These are phyloP conservation scores for Quercus bicolor DNA, from an alignment of 306 rosid species.

Conservation along the genomic window DNA sequence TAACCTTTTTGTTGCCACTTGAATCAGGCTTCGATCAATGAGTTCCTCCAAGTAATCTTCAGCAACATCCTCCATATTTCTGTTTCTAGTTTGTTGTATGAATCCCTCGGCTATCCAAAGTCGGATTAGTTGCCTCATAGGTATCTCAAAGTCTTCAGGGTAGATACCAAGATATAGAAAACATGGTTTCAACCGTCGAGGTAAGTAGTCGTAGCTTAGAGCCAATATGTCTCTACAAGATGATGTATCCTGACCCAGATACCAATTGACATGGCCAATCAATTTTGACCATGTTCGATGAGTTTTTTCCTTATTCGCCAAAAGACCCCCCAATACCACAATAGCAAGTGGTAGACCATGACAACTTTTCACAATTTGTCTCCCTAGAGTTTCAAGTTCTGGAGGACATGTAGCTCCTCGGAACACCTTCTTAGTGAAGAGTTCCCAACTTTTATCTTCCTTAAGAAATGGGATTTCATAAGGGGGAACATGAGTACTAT, in stretches of 20 bases:
- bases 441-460: conserved; percentile 31
- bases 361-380: background rate
- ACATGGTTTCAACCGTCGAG: too few relatives aligned
- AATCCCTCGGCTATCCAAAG: too few relatives aligned
- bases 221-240: too few relatives aligned
- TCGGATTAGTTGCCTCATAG: too few relatives aligned
- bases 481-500: background rate
- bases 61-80: conserved; percentile 1
- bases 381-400: background rate
- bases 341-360: background rate
- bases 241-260: background rate
- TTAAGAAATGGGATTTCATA: background rate
- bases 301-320: background rate
- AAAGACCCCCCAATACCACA: background rate
- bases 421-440: conserved; percentile 8
- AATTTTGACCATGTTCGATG: conserved; percentile 10
- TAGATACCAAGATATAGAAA: too few relatives aligned
- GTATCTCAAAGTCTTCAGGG: too few relatives aligned
- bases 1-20: background rate
- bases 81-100: too few relatives aligned
- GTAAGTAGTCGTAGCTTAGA: too few relatives aligned
- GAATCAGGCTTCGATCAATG: conserved; percentile 3
- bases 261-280: conserved; percentile 12
- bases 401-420: background rate
- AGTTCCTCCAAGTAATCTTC: background rate